Percentiles rank a stretch among this genome's conserved stretches.
Evolutionary conservation across 2,329 filamentous ascomycete species (phyloP).

Genomic region (Pseudogymnoascus pannorum): DNA sequence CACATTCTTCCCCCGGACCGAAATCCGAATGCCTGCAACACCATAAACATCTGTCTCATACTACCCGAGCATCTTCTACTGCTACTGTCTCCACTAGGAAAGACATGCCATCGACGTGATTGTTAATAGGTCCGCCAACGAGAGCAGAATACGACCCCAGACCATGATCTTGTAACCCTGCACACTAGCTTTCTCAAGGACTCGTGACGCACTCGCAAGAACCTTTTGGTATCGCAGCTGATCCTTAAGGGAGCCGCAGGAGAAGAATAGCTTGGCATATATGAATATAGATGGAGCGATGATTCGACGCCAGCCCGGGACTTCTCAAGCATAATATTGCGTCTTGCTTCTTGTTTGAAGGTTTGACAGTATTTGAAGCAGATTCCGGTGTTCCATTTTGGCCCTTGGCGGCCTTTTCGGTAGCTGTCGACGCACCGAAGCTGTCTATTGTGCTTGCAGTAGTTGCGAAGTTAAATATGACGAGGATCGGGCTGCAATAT

Average conservation of each 20-base stretch:
- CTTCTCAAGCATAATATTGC: slow-evolving; percentile 18
- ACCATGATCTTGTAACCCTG: slow-evolving; percentile 17
- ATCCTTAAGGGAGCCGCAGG: slow-evolving; percentile 18
- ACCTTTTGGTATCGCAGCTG: slow-evolving; percentile 17
- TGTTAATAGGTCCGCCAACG: slow-evolving; percentile 11
- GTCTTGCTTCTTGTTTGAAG: slow-evolving; percentile 10
- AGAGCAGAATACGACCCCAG: slow-evolving; percentile 18
- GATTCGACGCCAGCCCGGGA: slow-evolving; percentile 14
- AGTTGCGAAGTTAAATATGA: slow-evolving; percentile 4
- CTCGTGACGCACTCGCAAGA: slow-evolving; percentile 17
- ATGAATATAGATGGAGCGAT: slow-evolving; percentile 12
- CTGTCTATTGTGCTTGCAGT: slow-evolving; percentile 13
- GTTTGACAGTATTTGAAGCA: slow-evolving; percentile 11
- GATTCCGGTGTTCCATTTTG: slow-evolving; percentile 7
- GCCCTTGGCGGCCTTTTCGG: background rate
- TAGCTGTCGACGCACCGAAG: slow-evolving; percentile 9
- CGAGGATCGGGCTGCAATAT: background rate
- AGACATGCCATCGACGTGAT: slow-evolving; percentile 15
- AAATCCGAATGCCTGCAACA: slow-evolving; percentile 14
- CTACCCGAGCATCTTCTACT: slow-evolving; percentile 15
- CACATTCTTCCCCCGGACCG: slow-evolving; percentile 11
- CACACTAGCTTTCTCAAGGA: slow-evolving; percentile 18
- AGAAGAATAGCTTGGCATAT: slow-evolving; percentile 17
- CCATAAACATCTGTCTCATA: slow-evolving; percentile 17
- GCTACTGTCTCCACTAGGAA: slow-evolving; percentile 15